These are phyloP conservation scores for Sporothrix inflata DNA, from an alignment of 2,329 filamentous ascomycete genomes.

Conservation along the genomic window DNA sequence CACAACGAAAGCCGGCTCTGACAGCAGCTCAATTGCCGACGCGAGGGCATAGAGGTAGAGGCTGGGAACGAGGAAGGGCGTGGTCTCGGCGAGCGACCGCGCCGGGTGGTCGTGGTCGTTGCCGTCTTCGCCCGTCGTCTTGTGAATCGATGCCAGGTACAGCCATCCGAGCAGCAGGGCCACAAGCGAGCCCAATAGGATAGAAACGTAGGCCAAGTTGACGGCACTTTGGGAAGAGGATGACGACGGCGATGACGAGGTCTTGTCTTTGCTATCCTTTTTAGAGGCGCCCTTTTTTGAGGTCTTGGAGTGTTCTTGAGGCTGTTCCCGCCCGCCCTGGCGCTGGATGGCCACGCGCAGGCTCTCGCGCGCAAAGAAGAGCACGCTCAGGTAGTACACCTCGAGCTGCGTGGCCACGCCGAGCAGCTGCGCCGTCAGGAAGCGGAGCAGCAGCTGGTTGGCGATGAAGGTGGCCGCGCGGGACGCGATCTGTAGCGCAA, in stretches of 20 bases:
- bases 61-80: slow-evolving; percentile 64
- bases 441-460: slow-evolving; percentile 88
- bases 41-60: slow-evolving; percentile 61
- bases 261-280: not conserved
- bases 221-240: slow-evolving; percentile 71
- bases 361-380: slow-evolving; percentile 93
- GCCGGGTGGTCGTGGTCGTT: slow-evolving; percentile 41
- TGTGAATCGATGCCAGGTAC: slow-evolving; percentile 62
- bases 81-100: slow-evolving; percentile 44
- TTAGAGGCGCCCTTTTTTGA: not conserved
- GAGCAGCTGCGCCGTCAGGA: slow-evolving; percentile 80
- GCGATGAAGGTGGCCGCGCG: slow-evolving; percentile 85
- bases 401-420: slow-evolving; percentile 89
- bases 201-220: slow-evolving; percentile 83
- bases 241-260: slow-evolving; percentile 19
- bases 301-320: slow-evolving; percentile 14
- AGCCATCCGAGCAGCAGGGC: slow-evolving; percentile 66
- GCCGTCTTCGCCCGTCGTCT: not conserved
- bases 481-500: slow-evolving; percentile 85
- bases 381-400: slow-evolving; percentile 86
- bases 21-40: slow-evolving; percentile 72
- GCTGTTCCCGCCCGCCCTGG: slow-evolving; percentile 50
- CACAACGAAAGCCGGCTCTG: slow-evolving; percentile 87
- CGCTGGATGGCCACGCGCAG: slow-evolving; percentile 89
- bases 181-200: slow-evolving; percentile 68